Conservation (phyloP, 2,329 filamentous ascomycete genomes). For the Fusarium armeniacum region DNA sequence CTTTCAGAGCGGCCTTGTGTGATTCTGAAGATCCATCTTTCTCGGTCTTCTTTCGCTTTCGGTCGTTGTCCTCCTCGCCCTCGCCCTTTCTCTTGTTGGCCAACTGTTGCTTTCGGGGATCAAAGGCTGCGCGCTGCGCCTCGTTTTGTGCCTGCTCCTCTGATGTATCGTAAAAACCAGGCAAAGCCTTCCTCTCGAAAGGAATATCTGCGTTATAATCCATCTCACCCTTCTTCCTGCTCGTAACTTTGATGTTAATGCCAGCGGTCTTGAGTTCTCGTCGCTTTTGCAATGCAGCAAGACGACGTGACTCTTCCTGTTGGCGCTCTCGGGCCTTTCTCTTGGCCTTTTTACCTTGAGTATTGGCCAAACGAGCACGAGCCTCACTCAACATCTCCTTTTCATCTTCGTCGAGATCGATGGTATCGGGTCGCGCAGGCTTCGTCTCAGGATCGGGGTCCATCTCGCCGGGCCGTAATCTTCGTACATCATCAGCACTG, state of each 20-base stretch:
- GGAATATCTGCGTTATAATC: slow-evolving; percentile 99
- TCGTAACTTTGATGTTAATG: slow-evolving; percentile 96
- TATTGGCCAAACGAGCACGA: slow-evolving; percentile 94
- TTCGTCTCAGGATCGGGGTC: slow-evolving; percentile 98
- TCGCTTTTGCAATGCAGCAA: slow-evolving; percentile 93
- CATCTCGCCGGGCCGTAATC: slow-evolving; percentile 89
- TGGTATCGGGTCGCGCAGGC: slow-evolving; percentile 93
- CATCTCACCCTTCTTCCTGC: slow-evolving; percentile 95
- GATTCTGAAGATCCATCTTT: slow-evolving; percentile 84
- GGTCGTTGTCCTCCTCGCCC: slow-evolving; percentile 84
- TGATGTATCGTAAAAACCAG: slow-evolving; percentile 92
- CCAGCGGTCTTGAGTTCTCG: slow-evolving; percentile 97
- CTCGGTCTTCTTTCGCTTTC: slow-evolving; percentile 89
- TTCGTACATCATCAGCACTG: slow-evolving; percentile 91
- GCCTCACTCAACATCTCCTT: slow-evolving; percentile 99
- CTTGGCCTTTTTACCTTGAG: slow-evolving; percentile 99
- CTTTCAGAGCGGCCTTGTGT: slow-evolving; percentile 89
- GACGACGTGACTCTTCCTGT: slow-evolving; percentile 90
- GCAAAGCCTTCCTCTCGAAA: slow-evolving; percentile 90
- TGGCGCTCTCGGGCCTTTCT: slow-evolving; percentile 95
- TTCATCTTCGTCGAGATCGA: slow-evolving; percentile 98
- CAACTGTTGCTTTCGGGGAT: slow-evolving; percentile 91
- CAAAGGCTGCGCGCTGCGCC: slow-evolving; percentile 84
- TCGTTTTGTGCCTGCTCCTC: slow-evolving; percentile 89
- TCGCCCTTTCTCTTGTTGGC: slow-evolving; percentile 95